A percentile compares a stretch with the other conserved stretches of the same genome.
phyloP scores from a whole-genome alignment of 169 alveolate species.

The Cystoisospora suis region DNA sequence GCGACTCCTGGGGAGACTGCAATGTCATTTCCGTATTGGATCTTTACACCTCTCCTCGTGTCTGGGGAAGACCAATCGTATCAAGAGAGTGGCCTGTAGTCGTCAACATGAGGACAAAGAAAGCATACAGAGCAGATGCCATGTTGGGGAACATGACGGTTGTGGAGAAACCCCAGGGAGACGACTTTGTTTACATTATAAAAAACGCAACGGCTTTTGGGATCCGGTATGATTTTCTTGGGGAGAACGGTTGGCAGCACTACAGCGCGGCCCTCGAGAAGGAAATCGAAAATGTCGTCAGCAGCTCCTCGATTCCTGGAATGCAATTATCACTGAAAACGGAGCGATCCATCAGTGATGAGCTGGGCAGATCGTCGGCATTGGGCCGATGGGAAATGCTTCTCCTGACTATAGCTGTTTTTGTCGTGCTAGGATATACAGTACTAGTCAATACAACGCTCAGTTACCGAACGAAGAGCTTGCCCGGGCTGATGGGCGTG shows the following conservation, averaged over 20 bases:
- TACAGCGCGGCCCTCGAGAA: conserved; percentile 48
- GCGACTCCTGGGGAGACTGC: conserved; percentile 72
- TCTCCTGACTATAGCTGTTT: conserved; percentile 14
- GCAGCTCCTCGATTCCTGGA: neutral
- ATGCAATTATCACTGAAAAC: neutral
- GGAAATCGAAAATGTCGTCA: conserved; percentile 12
- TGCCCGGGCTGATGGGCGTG: conserved; percentile 65
- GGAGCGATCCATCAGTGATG: conserved; percentile 40
- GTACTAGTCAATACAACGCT: conserved; percentile 34
- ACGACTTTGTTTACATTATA: neutral
- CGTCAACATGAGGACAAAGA: conserved; percentile 10
- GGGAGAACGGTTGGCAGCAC: conserved; percentile 1
- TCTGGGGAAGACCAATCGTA: conserved; percentile 49
- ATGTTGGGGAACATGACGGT: conserved; percentile 37
- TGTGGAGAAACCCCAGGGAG: neutral
- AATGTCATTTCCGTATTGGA: conserved; percentile 70
- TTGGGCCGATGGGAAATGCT: conserved; percentile 39
- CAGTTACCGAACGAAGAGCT: conserved; percentile 36
- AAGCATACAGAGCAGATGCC: conserved; percentile 36
- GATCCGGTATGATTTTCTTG: conserved; percentile 39
- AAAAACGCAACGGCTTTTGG: conserved; percentile 32
- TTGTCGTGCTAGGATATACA: conserved; percentile 31
- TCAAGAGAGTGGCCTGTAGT: conserved; percentile 48
- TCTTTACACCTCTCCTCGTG: conserved; percentile 53
- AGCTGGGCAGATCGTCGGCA: conserved; percentile 25